Percentiles rank a stretch among this genome's conserved stretches.
phyloP scores from a whole-genome alignment of 2,329 filamentous ascomycete species.

The Colletotrichum siamense region DNA sequence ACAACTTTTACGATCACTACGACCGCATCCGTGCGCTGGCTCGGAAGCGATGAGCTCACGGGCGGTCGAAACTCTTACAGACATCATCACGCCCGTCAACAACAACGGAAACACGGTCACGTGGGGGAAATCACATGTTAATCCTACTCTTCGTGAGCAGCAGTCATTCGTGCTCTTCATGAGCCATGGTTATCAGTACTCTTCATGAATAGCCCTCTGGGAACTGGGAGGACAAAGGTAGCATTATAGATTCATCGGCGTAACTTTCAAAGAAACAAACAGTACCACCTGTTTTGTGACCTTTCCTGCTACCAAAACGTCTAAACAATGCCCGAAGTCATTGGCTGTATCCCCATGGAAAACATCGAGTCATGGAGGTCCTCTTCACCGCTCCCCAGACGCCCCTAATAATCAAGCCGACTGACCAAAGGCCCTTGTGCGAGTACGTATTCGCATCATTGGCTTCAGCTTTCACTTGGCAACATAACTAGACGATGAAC shows the following conservation, averaged over 20 bases:
- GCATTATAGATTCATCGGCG: neutral
- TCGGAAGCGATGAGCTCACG: neutral
- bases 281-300: neutral
- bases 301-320: too few species aligned
- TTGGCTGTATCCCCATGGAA: neutral
- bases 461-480: neutral
- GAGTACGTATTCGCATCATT: neutral
- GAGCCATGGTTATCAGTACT: neutral
- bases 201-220: neutral
- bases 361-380: neutral
- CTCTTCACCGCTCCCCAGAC: neutral
- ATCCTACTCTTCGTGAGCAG: neutral
- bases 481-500: neutral
- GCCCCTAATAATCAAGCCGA: neutral
- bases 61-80: neutral
- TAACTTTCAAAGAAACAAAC: neutral
- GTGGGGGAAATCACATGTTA: neutral
- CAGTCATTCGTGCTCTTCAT: neutral
- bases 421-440: neutral
- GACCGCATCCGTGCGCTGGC: neutral
- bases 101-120: neutral
- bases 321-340: accelerated
- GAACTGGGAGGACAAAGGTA: neutral
- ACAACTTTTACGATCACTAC: neutral
- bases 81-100: too few species aligned